Percentiles rank a stretch among this genome's conserved stretches.
Evolutionary conservation across 1,139 yeast species (phyloP).

Genomic region (Scheffersomyces insectosa): DNA sequence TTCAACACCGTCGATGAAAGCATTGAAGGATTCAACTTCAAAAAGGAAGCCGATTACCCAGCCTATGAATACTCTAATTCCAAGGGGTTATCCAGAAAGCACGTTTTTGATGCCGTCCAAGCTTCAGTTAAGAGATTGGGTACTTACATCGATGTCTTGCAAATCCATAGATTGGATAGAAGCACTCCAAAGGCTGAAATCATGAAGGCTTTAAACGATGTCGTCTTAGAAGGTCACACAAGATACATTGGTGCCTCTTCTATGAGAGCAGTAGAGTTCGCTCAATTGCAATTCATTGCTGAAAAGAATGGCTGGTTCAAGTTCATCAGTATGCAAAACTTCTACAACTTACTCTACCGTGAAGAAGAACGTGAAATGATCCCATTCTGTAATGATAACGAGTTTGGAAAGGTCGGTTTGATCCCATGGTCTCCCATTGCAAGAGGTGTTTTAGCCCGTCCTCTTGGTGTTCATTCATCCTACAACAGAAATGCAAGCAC

Average conservation of each 20-base stretch:
- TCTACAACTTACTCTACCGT: constrained; percentile 53
- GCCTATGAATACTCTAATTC: constrained; percentile 12
- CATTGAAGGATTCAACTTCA: constrained; percentile 4
- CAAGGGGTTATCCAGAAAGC: constrained; percentile 18
- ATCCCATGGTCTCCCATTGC: constrained; percentile 57
- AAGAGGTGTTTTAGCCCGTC: constrained; percentile 48
- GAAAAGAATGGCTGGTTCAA: constrained; percentile 31
- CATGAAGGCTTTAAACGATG: constrained; percentile 19
- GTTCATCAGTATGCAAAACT: constrained; percentile 61
- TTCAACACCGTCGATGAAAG: constrained; percentile 9
- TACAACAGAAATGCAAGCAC: constrained; percentile 19
- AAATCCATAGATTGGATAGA: constrained; percentile 18
- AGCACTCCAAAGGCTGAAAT: constrained; percentile 15
- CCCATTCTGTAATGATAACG: constrained; percentile 46
- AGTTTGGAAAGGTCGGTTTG: constrained; percentile 43
- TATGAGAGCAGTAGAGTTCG: constrained; percentile 18
- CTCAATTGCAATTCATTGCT: constrained; percentile 17
- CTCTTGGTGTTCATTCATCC: constrained; percentile 22
- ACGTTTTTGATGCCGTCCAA: constrained; percentile 17
- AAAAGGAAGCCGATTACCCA: constrained; percentile 3
- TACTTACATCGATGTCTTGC: constrained; percentile 19
- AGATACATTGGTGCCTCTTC: constrained; percentile 20
- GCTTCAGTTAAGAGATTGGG: constrained; percentile 18
- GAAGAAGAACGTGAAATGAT: constrained; percentile 65
- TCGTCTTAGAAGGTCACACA: constrained; percentile 14